Evolutionary conservation across 73 alveolate genomes (phyloP).

Genomic region (Paramecium bursaria): DNA sequence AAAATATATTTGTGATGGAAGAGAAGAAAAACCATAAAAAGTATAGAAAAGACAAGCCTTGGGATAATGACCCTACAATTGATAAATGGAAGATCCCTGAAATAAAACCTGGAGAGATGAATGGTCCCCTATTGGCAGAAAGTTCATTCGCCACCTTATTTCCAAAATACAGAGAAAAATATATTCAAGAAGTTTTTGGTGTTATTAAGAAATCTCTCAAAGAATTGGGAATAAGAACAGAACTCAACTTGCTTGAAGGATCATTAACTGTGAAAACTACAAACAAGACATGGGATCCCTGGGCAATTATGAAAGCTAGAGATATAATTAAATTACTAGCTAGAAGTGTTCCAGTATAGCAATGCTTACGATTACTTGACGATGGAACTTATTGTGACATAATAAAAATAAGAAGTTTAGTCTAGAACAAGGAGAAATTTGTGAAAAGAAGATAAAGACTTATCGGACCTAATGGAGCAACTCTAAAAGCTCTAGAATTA

Average conservation of each 20-base stretch:
- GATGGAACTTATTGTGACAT: constrained; percentile 96
- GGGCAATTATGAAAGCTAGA: constrained; percentile 96
- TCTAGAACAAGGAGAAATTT: constrained; percentile 94
- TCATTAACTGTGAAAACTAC: constrained; percentile 98
- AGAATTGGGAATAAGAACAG: constrained; percentile 91
- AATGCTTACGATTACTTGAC: constrained; percentile 72
- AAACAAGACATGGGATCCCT: constrained; percentile 98
- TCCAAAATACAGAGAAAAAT: constrained; percentile 98
- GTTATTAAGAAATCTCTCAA: constrained; percentile 79
- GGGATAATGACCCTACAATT: constrained; percentile 98
- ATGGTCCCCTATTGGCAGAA: constrained; percentile 90
- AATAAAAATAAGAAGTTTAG: constrained; percentile 95
- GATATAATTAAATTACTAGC: constrained; percentile 97
- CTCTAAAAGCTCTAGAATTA: constrained; percentile 96
- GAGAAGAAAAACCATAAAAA: constrained; percentile 55
- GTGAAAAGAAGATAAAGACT: constrained; percentile 98
- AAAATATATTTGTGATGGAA: too few species aligned
- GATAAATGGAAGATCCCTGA: constrained; percentile 95
- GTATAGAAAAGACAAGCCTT: constrained; percentile 94
- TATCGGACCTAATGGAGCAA: constrained; percentile 99
- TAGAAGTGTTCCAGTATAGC: constrained; percentile 97
- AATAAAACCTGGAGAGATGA: constrained; percentile 93
- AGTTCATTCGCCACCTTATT: constrained; percentile 98
- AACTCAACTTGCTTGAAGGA: constrained; percentile 96
- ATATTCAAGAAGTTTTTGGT: constrained; percentile 86